Conservation (phyloP, 768 basidiomycete species). For the Tremella mesenterica region DNA sequence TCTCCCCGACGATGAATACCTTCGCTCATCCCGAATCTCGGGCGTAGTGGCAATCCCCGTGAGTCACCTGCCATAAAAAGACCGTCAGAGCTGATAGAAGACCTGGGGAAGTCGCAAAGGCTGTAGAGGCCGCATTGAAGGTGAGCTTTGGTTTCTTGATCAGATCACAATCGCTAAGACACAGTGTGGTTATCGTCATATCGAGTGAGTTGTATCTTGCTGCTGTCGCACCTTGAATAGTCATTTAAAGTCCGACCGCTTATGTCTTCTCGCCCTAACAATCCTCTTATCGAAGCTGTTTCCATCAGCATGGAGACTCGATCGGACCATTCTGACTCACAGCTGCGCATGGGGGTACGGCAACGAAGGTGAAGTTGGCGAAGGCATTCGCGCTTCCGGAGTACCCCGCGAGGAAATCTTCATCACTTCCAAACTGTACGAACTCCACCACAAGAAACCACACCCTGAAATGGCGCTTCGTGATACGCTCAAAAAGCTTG, state of each 20-base stretch:
- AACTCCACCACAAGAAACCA: slow-evolving; percentile 55
- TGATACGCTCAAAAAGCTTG: slow-evolving; percentile 48
- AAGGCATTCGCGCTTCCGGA: slow-evolving; percentile 60
- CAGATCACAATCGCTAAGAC: not conserved
- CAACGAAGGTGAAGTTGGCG: slow-evolving; percentile 67
- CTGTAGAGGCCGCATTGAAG: slow-evolving; percentile 39
- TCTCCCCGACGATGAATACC: not conserved
- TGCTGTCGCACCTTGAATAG: no score
- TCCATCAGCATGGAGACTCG: not conserved
- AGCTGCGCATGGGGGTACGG: slow-evolving; percentile 53
- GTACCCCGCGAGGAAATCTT: slow-evolving; percentile 61
- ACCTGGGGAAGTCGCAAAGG: slow-evolving; percentile 37
- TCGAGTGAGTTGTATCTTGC: slow-evolving; percentile 47
- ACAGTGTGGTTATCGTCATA: slow-evolving; percentile 30
- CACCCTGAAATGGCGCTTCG: slow-evolving; percentile 62
- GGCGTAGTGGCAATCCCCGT: slow-evolving; percentile 1
- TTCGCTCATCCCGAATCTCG: no score
- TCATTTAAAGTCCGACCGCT: no score
- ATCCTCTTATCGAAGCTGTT: not conserved
- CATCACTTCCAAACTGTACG: slow-evolving; percentile 54
- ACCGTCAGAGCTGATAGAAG: no score
- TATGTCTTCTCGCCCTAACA: not conserved
- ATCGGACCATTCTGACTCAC: slow-evolving; percentile 6
- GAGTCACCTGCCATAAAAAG: no score
- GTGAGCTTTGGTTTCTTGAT: slow-evolving; percentile 9